These are phyloP conservation scores for Elsinoe ampelina DNA, from an alignment of 2,329 filamentous ascomycete species.

Conservation along the genomic window DNA sequence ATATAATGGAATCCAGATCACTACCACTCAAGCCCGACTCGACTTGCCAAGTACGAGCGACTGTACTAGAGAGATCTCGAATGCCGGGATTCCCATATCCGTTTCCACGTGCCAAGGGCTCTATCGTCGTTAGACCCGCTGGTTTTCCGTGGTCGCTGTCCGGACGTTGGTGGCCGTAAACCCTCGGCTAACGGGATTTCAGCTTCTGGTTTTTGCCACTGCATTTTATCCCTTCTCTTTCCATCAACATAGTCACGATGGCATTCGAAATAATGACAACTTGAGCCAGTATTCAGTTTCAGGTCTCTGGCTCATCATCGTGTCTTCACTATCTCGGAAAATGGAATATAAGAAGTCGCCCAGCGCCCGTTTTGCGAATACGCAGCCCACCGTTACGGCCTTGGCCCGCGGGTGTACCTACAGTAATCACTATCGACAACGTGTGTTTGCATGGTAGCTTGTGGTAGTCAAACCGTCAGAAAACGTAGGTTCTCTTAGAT, in stretches of 20 bases:
- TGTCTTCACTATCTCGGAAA: no score
- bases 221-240: neutral
- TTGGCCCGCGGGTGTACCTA: conserved; percentile 11
- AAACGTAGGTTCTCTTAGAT: neutral
- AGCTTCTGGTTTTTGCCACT: neutral
- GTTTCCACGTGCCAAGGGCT: conserved; percentile 1
- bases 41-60: neutral
- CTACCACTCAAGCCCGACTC: neutral
- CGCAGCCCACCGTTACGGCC: neutral
- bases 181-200: neutral
- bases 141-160: neutral
- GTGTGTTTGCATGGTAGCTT: neutral
- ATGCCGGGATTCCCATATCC: neutral
- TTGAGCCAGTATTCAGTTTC: no score
- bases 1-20: neutral
- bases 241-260: no score
- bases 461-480: neutral
- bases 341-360: neutral
- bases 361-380: neutral
- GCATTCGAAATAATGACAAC: neutral
- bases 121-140: conserved; percentile 1
- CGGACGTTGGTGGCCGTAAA: neutral
- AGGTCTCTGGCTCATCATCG: no score
- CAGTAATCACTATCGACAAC: neutral
- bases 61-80: neutral